Conservation (phyloP, 108 stramenopile genomes). For the Cyclotella atomus region DNA sequence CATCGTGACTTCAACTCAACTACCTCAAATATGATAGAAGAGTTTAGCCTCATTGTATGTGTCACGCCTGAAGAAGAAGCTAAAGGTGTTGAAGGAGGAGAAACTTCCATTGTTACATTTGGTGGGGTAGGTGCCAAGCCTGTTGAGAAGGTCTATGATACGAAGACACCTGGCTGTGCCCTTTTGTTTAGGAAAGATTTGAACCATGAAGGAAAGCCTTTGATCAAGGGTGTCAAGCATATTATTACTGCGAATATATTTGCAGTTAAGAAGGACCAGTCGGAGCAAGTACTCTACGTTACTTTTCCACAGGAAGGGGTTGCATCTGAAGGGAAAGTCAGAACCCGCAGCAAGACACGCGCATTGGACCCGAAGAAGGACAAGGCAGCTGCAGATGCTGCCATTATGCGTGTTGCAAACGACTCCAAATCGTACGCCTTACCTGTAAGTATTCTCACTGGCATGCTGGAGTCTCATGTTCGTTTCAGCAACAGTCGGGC, state of each 20-base stretch:
- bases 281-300: conserved; percentile 24
- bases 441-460: conserved; percentile 22
- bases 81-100: conserved; percentile 19
- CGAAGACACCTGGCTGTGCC: conserved; percentile 21
- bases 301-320: conserved; percentile 13
- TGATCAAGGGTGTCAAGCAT: conserved; percentile 27
- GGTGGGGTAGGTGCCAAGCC: conserved; percentile 10
- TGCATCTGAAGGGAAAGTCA: background rate
- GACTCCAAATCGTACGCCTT: conserved; percentile 14
- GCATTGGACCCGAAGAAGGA: background rate
- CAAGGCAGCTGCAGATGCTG: conserved; percentile 4
- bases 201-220: conserved; percentile 24
- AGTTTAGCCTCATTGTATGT: conserved; percentile 36
- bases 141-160: conserved; percentile 13
- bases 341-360: background rate
- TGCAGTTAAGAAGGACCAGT: conserved; percentile 20
- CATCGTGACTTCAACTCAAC: conserved; percentile 33
- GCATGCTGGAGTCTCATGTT: conserved; percentile 26
- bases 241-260: conserved; percentile 32
- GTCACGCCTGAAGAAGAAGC: conserved; percentile 23
- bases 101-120: conserved; percentile 22
- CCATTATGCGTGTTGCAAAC: conserved; percentile 19
- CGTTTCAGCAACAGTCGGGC: conserved; percentile 10
- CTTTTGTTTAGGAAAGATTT: conserved; percentile 33
- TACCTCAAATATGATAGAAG: conserved; percentile 30